Evolutionary conservation across 345 rosid species (phyloP), one percentile per base, ranked within the genome.

Genomic region (Carallia brachiata): DNA sequence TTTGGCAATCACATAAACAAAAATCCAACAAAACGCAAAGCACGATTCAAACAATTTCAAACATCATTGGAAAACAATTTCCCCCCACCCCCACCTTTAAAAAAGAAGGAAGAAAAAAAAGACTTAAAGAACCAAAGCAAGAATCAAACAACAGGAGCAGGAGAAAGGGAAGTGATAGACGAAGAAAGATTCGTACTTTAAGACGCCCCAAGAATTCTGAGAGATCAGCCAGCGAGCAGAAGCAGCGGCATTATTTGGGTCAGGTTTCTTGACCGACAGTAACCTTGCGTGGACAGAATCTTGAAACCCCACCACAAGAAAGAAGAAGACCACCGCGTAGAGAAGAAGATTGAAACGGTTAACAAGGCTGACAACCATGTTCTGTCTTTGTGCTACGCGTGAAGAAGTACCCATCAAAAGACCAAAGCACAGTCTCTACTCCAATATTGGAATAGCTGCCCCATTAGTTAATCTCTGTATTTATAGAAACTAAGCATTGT

Each of bases 151-250:
- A 30, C 4, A 1, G 39, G 19, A 2, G 12, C 1, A 27, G 36
- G 2, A 10, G 2, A 55, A 48, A 61, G 23, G 10, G 61, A 32
- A 31, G 15, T 9, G 1, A 39, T 0, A 39, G 44, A 39, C 1
- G 44, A 39, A 39, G 44, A 8, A 39, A 39, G 44, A 27, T 54
- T 54, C 37, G 34, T 77, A 92, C 98, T 84, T 92, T 55, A 92
- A 82, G 68, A 86, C 92, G 60, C 95, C 96, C 96, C 96, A 92
- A 52, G 78, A 81, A 70, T 88, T 92, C 77, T 83, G 85, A 68
- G 92, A 77, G 82, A 88, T 96, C 77, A 92, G 71, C 96, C 98
- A 90, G 61, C 96, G 95, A 75, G 96, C 96, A 10, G 82, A 39
- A 36, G 52, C 48, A 40, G 65, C 69, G 48, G 75, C 44, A 67